phyloP scores from a whole-genome alignment of 768 basidiomycete species.

The Gymnopilus junonius region DNA sequence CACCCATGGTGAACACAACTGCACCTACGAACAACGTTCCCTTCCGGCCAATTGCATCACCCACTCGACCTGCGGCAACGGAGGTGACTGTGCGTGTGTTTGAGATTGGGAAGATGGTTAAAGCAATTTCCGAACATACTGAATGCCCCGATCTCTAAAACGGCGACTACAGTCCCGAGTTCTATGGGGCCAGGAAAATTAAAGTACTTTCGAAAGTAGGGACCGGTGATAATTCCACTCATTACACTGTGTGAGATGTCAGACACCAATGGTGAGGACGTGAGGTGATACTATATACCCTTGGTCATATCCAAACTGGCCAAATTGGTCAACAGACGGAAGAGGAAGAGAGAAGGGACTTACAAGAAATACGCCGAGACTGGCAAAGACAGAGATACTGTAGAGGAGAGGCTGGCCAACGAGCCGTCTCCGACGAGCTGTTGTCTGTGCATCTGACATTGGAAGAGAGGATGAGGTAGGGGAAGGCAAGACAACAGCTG shows the following conservation, averaged over 20 bases:
- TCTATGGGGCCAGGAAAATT: constrained; percentile 73
- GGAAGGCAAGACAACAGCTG: constrained; percentile 13
- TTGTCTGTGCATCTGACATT: constrained; percentile 47
- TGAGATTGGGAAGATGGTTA: neutral
- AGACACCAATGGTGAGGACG: constrained; percentile 4
- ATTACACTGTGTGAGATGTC: constrained; percentile 60
- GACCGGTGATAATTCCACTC: constrained; percentile 90
- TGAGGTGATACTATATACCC: constrained; percentile 49
- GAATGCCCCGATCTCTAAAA: constrained; percentile 91
- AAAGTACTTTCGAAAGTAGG: constrained; percentile 84
- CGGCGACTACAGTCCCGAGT: constrained; percentile 95
- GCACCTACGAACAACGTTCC: constrained; percentile 87
- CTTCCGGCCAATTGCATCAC: constrained; percentile 84
- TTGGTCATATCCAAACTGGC: constrained; percentile 85
- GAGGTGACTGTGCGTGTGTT: constrained; percentile 68
- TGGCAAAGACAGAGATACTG: constrained; percentile 79
- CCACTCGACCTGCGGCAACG: constrained; percentile 84
- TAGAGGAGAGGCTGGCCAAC: constrained; percentile 82
- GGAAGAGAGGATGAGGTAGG: constrained; percentile 40
- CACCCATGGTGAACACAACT: constrained; percentile 83
- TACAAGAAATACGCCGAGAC: constrained; percentile 85
- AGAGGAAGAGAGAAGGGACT: constrained; percentile 31
- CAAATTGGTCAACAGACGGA: neutral
- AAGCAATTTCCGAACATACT: constrained; percentile 47
- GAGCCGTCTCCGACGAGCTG: constrained; percentile 50